Evolutionary conservation across 2,329 filamentous ascomycete species (phyloP).

Genomic region (Microascus cirrosus): DNA sequence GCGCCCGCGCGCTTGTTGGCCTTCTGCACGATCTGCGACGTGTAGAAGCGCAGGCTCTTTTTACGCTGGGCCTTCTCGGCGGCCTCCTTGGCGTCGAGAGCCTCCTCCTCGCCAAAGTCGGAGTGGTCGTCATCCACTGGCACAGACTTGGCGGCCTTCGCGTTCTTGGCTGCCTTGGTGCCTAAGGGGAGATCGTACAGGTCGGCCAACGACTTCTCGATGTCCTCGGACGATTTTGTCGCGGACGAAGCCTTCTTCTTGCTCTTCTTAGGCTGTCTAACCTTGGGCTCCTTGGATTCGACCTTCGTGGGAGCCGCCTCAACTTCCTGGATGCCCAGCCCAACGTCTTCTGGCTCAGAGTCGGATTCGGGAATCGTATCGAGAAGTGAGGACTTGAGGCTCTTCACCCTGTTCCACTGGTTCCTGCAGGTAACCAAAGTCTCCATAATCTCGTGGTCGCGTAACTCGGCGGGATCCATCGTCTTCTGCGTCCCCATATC

Average conservation of each 20-base stretch:
- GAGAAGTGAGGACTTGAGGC: conserved; percentile 38
- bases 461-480: conserved; percentile 65
- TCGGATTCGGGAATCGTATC: conserved; percentile 22
- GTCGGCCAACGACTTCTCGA: conserved; percentile 61
- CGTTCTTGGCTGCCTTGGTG: conserved; percentile 18
- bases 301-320: conserved; percentile 16
- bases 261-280: conserved; percentile 23
- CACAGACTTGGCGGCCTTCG: conserved; percentile 24
- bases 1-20: conserved; percentile 71
- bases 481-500: conserved; percentile 38
- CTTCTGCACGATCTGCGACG: conserved; percentile 92
- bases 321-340: background rate
- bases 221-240: conserved; percentile 32
- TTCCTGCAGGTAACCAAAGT: conserved; percentile 68
- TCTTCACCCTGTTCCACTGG: conserved; percentile 67
- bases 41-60: conserved; percentile 94
- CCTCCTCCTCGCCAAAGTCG: conserved; percentile 87
- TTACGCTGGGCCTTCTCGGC: conserved; percentile 83
- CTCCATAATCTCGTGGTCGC: conserved; percentile 87
- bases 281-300: conserved; percentile 15
- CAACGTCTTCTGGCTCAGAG: conserved; percentile 12
- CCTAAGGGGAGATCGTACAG: conserved; percentile 50
- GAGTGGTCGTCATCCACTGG: conserved; percentile 49
- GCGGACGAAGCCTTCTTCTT: conserved; percentile 28
- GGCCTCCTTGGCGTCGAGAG: conserved; percentile 64